Evolutionary conservation across 176 grass and related monocot genomes (phyloP).

Genomic region (Dendrocalamus sinicus): DNA sequence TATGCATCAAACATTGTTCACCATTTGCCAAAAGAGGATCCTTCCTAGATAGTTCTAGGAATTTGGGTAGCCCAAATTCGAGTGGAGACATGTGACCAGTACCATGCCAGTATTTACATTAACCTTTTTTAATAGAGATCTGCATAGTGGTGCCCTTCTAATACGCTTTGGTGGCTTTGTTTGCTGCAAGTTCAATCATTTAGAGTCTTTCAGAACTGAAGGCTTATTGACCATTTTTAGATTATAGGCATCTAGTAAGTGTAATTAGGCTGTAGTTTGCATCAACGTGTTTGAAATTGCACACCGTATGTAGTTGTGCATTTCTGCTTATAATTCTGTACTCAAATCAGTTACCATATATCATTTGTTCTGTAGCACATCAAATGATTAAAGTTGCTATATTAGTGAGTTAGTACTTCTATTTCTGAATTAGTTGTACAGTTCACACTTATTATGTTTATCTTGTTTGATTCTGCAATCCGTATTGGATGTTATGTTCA

Average conservation of each 20-base stretch:
- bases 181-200: not conserved
- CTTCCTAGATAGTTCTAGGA: not conserved
- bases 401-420: not conserved
- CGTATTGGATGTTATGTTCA: not conserved
- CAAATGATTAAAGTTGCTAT: not conserved
- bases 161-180: not conserved
- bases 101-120: too few species aligned
- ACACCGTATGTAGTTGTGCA: not conserved
- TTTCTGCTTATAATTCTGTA: not conserved
- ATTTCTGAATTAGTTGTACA: not conserved
- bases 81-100: too few species aligned
- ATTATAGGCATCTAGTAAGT: not conserved
- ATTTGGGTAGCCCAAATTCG: too few species aligned
- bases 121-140: not conserved
- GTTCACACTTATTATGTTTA: not conserved
- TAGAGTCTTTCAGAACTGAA: too few species aligned
- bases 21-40: not conserved
- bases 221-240: not conserved
- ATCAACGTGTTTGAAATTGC: not conserved
- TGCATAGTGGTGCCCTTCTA: not conserved
- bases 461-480: not conserved
- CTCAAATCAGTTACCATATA: not conserved
- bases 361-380: not conserved
- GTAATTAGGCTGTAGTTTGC: not conserved
- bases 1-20: not conserved